These are phyloP conservation scores for Eleusine indica DNA, from an alignment of 176 grass and related monocot genomes.

Conservation along the genomic window DNA sequence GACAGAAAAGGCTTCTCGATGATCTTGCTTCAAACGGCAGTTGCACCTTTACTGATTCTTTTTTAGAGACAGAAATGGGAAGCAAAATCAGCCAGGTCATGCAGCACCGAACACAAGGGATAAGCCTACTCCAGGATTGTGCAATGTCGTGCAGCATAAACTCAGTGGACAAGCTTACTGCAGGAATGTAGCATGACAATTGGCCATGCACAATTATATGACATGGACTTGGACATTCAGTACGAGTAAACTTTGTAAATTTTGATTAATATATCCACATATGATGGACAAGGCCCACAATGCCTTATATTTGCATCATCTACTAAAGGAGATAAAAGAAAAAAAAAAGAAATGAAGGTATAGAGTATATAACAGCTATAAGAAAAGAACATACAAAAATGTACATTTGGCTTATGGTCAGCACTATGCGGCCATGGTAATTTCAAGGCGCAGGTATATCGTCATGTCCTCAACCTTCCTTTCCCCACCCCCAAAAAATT, in stretches of 20 bases:
- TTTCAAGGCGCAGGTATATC: conserved; percentile 39
- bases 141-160: not conserved
- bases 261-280: conserved; percentile 53
- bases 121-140: not conserved
- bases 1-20: not conserved
- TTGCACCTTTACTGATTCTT: not conserved
- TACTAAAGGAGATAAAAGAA: conserved; percentile 17
- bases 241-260: conserved; percentile 11
- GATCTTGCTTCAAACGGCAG: conserved; percentile 22
- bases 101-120: not conserved
- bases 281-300: conserved; percentile 31
- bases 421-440: conserved; percentile 47
- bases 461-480: conserved; percentile 19
- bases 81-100: not conserved
- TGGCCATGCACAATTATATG: not conserved
- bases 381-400: conserved; percentile 54
- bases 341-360: conserved; percentile 27
- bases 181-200: not conserved
- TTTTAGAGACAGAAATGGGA: not conserved
- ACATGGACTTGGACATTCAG: not conserved
- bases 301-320: conserved; percentile 27
- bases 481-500: conserved; percentile 7
- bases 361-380: conserved; percentile 52
- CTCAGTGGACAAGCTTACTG: not conserved
- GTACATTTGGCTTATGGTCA: conserved; percentile 78